Evolutionary conservation across 495 filamentous ascomycete species (phyloP).

Genomic region (Trichodelitschia bisporula): DNA sequence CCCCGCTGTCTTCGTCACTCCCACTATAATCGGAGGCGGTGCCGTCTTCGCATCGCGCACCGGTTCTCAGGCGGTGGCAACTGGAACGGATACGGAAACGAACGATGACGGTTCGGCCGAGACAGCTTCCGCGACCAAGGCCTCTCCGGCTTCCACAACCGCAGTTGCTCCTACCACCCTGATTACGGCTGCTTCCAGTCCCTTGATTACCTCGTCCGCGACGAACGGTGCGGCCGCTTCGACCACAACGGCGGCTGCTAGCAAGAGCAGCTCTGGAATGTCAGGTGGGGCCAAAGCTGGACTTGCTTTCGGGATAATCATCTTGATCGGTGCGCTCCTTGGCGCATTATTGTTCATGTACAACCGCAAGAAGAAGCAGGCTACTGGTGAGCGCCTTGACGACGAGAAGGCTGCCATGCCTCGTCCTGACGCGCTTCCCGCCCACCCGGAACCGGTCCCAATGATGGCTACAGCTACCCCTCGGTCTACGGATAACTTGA

Average conservation of each 20-base stretch:
- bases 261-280: conserved; percentile 20
- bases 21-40: too few species aligned
- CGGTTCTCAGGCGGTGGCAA: conserved; percentile 3
- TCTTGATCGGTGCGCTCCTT: conserved; percentile 35
- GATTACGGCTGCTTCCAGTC: too few species aligned
- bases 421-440: too few species aligned
- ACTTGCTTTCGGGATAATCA: conserved; percentile 50
- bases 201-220: too few species aligned
- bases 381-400: conserved; percentile 21
- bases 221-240: too few species aligned
- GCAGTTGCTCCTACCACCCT: background rate
- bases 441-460: conserved; percentile 10
- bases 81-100: background rate
- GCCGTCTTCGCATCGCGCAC: conserved; percentile 6
- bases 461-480: conserved; percentile 9
- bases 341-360: conserved; percentile 38
- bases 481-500: conserved; percentile 19
- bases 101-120: too few species aligned
- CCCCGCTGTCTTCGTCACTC: conserved; percentile 28
- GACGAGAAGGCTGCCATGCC: conserved; percentile 33
- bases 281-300: conserved; percentile 56
- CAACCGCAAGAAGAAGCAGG: conserved; percentile 32
- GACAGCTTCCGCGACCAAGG: conserved; percentile 1
- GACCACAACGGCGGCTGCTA: conserved; percentile 10
- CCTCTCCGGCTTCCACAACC: background rate